These are phyloP conservation scores for Fagus sylvatica DNA, from an alignment of 306 rosid species.

Conservation along the genomic window DNA sequence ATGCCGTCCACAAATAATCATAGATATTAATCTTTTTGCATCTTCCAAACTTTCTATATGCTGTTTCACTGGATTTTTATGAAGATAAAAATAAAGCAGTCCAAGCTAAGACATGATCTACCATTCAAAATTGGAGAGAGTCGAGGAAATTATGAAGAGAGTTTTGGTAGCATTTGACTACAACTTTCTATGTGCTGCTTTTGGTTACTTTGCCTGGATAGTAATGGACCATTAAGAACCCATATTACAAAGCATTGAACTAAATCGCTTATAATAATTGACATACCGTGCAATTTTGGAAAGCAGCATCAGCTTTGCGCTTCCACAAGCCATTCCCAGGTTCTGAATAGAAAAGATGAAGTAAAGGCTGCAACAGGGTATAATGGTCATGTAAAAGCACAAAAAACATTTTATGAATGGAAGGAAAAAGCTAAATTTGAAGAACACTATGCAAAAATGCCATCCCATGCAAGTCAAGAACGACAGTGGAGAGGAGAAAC, in stretches of 20 bases:
- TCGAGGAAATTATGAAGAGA: no score
- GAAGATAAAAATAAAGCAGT: no score
- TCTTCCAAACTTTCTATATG: no score
- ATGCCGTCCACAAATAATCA: no score
- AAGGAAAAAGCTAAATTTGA: no score
- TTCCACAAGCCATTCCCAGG: conserved; percentile 95
- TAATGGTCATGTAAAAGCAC: conserved; percentile 14
- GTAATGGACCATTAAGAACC: background rate
- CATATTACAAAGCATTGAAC: background rate
- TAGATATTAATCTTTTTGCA: no score
- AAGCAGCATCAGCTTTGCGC: conserved; percentile 88
- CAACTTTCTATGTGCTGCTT: no score
- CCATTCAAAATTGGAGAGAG: no score
- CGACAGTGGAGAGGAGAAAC: background rate
- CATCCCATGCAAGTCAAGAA: conserved; percentile 9
- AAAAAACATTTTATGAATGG: conserved; percentile 8
- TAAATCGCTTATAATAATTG: conserved; percentile 11
- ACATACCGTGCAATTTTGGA: conserved; percentile 69
- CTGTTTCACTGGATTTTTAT: no score
- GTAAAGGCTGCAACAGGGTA: conserved; percentile 72
- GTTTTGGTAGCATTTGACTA: no score
- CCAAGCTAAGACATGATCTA: no score
- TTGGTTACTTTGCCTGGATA: no score
- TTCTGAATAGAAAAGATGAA: conserved; percentile 66
- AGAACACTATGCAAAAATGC: conserved; percentile 11